Base-by-base conservation (phyloP, 2,329 filamentous ascomycete species). In the Fusarium brachygibbosum region DNA sequence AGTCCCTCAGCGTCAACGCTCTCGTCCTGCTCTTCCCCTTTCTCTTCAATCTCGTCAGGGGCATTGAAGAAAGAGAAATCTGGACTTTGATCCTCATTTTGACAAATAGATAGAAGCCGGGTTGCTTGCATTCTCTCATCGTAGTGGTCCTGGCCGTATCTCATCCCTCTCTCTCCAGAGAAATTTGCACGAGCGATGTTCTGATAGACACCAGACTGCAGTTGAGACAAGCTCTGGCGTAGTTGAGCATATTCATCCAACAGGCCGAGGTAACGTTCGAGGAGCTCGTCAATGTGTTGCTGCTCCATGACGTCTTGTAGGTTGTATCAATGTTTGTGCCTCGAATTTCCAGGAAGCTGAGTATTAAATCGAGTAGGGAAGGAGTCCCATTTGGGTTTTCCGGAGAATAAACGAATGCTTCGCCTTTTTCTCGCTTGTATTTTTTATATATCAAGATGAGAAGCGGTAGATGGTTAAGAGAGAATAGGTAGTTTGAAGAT, bases 181-280 rank as follows among this genome's bases (percentile, higher is more conserved):
- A 93, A 94, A 79, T 94, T 93, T 65, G 92, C 92, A 59, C 91
- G 87, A n/a, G 92, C 90, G 40, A 94, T 83, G 68, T 82, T 80
- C 58, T 86, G 85, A 74, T 84, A 87, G 68, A 91, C 84, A 52
- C 80, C 80, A 21, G 85, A 80, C 68, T 93, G 86, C 21, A 87
- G 79, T 14, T 77, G 75, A 42, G 82, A 82, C 37, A 94, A 83
- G 42, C 84, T 76, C 28, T 81, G 75, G 62, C 87, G 87, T 5
- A 91, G 84, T 21, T 78, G 77, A 14, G 88, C 87, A 81, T 94
- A 94, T 72, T 88, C 82, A 76, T 94, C 85, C 2, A 94, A 80
- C 2, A 91, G 83, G 55, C 76, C 65, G 12, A 95, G 86, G 75
- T 94, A 93, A 34, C 82, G 85, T 77, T 87, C 85, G 25, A 93